Evolutionary conservation across 2,329 filamentous ascomycete genomes (phyloP), one percentile per base, ranked within the genome.

Genomic region (Verticillium tricorpus): DNA sequence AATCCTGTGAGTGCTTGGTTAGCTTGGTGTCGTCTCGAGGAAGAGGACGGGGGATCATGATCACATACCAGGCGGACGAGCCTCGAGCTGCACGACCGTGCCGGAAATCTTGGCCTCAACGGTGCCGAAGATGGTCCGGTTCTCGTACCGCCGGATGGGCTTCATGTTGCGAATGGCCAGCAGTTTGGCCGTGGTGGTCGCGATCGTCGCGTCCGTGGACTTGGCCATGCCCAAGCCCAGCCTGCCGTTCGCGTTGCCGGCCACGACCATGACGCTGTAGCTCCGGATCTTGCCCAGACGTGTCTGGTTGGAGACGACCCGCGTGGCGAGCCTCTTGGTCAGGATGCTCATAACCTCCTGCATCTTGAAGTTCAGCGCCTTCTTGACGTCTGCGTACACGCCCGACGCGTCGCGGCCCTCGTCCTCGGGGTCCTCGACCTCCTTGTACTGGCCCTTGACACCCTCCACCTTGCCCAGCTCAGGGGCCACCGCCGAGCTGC

Each of bases 211-310:
- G 76, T 97, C 93, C 32, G 88, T 86, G 11, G 90, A 89, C 82
- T 98, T 99, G 69, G 91, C 93, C 77, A 94, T 90, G 61, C 95
- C 95, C 63, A 98, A 83, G 12, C 95, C 95, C 35, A 99, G 77
- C 70, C 94, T 84, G 17, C 95, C 95, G 67, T 95, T 85, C 62
- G 87, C 85, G 76, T 98, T 96, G 59, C 95, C 95, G 6, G 93
- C 93, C 68, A 97, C 88, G 50, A 88, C 88, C 64, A 98, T 78
- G 69, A 87, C 82, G 70, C 94, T 96, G 50, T 83, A 70, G 74
- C 89, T 91, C 68, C 84, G 83, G 63, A 99, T 89, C 83, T 98
- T 99, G 73, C 95, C 95, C 77, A 99, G 87, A 80, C 94, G 91
- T 25, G 95, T 98, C 83, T 98, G 94, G 78, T 99, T 98, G 67